These are phyloP conservation scores for Priceomyces carsonii DNA, from an alignment of 805 yeast species.

Conservation along the genomic window DNA sequence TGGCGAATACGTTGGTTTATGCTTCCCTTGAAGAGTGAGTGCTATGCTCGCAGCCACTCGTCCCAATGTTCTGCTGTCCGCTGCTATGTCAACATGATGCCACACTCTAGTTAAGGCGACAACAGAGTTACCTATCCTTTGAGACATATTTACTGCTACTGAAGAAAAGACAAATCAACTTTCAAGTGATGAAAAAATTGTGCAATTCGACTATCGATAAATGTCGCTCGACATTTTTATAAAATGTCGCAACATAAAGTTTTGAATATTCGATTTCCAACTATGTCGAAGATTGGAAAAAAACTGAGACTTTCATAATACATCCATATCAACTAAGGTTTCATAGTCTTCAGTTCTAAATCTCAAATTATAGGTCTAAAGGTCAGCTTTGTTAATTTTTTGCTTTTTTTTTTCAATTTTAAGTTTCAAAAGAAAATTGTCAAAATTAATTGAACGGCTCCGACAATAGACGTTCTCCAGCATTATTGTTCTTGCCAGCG, in stretches of 20 bases:
- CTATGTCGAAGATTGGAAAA: too few species aligned
- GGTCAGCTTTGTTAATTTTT: too few species aligned
- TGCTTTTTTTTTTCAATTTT: too few species aligned
- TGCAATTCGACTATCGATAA: slow-evolving; percentile 6
- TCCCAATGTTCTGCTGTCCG: slow-evolving; percentile 84
- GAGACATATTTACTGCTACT: slow-evolving; percentile 23
- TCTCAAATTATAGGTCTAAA: too few species aligned
- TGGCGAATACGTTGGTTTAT: slow-evolving; percentile 82
- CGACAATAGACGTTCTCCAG: too few species aligned
- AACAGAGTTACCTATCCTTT: slow-evolving; percentile 50
- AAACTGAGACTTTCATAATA: too few species aligned
- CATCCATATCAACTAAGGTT: too few species aligned
- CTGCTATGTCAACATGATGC: slow-evolving; percentile 93
- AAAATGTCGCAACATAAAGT: slow-evolving; percentile 1
- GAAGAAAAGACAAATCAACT: too few species aligned
- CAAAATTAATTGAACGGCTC: too few species aligned
- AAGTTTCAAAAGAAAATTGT: too few species aligned
- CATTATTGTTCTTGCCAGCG: too few species aligned
- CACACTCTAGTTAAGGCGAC: slow-evolving; percentile 82
- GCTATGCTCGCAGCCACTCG: slow-evolving; percentile 91
- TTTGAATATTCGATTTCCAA: slow-evolving; percentile 2
- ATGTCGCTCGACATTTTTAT: slow-evolving; percentile 5
- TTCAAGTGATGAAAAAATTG: slow-evolving; percentile 2
- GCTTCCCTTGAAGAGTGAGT: slow-evolving; percentile 89
- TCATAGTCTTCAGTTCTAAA: too few species aligned